Base-by-base conservation (phyloP, 1,284 basidiomycete species). In the Rhodotorula sp. region DNA sequence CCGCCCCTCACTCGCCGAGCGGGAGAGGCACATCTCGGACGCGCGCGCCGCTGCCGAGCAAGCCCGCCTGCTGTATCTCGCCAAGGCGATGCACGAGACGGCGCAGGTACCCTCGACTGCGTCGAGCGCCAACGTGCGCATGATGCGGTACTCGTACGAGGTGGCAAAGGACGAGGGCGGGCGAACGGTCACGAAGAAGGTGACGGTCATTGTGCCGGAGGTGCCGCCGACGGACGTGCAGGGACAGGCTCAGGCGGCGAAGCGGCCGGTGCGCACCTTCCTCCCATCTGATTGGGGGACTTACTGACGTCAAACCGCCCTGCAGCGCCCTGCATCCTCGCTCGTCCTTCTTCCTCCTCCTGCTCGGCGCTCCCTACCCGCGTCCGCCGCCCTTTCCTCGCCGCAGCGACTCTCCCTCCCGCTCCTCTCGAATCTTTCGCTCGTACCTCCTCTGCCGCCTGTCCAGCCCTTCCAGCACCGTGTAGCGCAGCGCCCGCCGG, bases 201-300 rank as follows among this genome's bases (percentile, higher is more conserved):
- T 71, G 15, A 57, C 69, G 29, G 69, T 71, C 13, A 56, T 71
- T 36, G 39, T 70, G 27, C 61, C 69, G 4, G 51, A 37, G 32
- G 8, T 46, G 19, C 44, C 17, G 13, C 46, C 44, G 12, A 32
- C 13, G 37, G 44, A 27, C 12, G 21, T 3, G 22, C 57, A 13
- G 19, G 25, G 39, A 8, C 39, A 19, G 39, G 39, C 36, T 9
- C 25, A 25, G 8, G 17, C n/a, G 2, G 27, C 50, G n/a, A n/a
- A 13, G n/a, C 50, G 50, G 2, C n/a, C 13, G 50, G 50, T 51
- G 50, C 50, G 50, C 50, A 7, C 10, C 32, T 32, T 21, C 6
- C 22, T 21, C 29, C 53, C 32, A 1, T 19, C 12, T 21, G 1
- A 17, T 22, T 19, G 7, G 32, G 3, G 12, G 4, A 19, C 12